phyloP scores from a whole-genome alignment of 2,329 filamentous ascomycete species.

The Blastomyces gilchristii region DNA sequence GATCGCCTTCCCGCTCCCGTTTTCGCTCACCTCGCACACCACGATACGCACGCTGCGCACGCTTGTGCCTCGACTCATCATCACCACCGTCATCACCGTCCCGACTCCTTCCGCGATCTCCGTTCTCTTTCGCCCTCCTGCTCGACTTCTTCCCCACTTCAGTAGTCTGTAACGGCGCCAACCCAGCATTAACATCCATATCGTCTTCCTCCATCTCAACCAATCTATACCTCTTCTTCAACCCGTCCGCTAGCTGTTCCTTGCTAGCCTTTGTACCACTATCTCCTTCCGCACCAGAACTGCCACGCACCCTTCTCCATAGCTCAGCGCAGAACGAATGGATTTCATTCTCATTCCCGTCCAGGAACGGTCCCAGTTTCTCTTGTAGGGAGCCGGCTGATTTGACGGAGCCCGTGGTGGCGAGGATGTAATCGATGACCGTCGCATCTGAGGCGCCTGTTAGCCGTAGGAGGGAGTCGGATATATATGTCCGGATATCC shows the following conservation, averaged over 20 bases:
- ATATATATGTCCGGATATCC: conserved; percentile 36
- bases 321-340: conserved; percentile 40
- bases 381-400: conserved; percentile 40
- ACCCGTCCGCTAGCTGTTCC: conserved; percentile 12
- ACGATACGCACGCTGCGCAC: conserved; percentile 7
- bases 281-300: conserved; percentile 13
- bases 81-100: conserved; percentile 10
- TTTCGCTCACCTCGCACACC: conserved; percentile 27
- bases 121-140: conserved; percentile 22
- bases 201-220: conserved; percentile 45
- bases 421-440: conserved; percentile 47
- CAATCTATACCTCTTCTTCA: conserved; percentile 40
- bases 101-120: conserved; percentile 17
- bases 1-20: conserved; percentile 32
- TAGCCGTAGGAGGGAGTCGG: conserved; percentile 43
- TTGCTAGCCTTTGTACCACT: background rate
- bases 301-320: conserved; percentile 27
- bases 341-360: conserved; percentile 39
- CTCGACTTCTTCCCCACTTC: conserved; percentile 28
- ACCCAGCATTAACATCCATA: conserved; percentile 21
- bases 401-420: conserved; percentile 43
- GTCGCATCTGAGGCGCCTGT: conserved; percentile 48
- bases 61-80: conserved; percentile 5
- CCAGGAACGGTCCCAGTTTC: conserved; percentile 44
- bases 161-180: conserved; percentile 24